Evolutionary conservation across 345 rosid species (phyloP), one percentile per base, ranked within the genome.

Genomic region (Balakata baccata): DNA sequence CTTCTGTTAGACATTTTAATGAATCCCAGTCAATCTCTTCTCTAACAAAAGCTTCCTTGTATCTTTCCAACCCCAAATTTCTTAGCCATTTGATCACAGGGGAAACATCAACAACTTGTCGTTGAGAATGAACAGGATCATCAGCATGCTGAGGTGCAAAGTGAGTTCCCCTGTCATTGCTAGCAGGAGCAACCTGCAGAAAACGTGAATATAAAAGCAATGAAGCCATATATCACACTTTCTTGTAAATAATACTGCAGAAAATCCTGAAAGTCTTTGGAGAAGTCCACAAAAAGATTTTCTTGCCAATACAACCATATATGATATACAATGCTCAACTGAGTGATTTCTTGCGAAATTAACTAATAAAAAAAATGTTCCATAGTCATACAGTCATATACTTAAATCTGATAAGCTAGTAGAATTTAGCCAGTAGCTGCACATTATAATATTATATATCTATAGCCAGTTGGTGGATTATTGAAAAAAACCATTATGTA

Each of bases 11-110:
- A 85, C 97, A 87, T 63, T 78, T 84, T 68, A 94, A 83, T 18
- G 90, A 85, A 73, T 94, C 93, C 98, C 96, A 92, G 63, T 92
- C 96, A 45, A 94, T 87, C 85, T 94, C 98, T 85, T 94, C 98
- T 17, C 85, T 82, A 8, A 81, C 78, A 82, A 94, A 94, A 74
- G 74, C 83, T 51, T 85, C 87, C 79, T 86, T 94, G 41, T 89
- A 94, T 77, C 85, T 89, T 65, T 82, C 84, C 66, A 94, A 82
- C 69, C 93, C 93, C 6, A 92, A 75, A 85, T 70, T 79, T 68
- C 81, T 75, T 10, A 94, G 78, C 90, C 92, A 94, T 25, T 78
- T 78, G 69, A 86, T 70, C 69, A 94, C 97, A 56, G 97, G 89
- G 74, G 92, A 83, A 39, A 82, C 80, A 69, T 88, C 89, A 74